Base-by-base conservation (phyloP, 2,329 filamentous ascomycete species). In the Botrytis cinerea region DNA sequence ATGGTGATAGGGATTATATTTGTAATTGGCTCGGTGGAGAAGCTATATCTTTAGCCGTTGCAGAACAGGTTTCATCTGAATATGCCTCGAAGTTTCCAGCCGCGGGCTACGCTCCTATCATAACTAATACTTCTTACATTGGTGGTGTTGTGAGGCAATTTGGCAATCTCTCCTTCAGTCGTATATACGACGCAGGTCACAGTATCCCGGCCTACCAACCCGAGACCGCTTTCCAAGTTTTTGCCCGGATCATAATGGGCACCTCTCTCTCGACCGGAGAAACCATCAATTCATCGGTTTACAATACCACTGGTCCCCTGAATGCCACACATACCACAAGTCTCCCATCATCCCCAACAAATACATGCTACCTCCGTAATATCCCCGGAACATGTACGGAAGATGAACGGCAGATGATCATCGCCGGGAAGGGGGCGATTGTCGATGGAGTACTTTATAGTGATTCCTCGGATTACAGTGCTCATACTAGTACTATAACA, bases 1-100 rank as follows among this genome's bases (percentile, higher is more conserved):
- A 95, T 80, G 88, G 88, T 40, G 88, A 90, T 78, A 82, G 87
- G 74, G 89, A 91, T 80, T 90, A 88, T 78, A 86, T 89, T 74
- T 91, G 88, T 81, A 90, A 90, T 80, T 91, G 91, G 88, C 84
- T 91, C 76, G 93, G 93, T n/a, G 93, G 92, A 51, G 87, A 96
- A 81, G 90, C 91, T 2, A 85, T 93, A 60, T 92, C 91, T 4
- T 84, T 93, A 5, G 86, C 86, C 9, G 83, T 94, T 0, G 85
- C 89, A 59, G 83, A 85, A 18, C 82, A 85, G 64, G 82, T 86
- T 40, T 83, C 83, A 8, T 77, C 81, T 25, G 78, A 82, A 28
- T 89, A 91, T 75, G 82, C 84, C 0, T 81, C 82, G 1, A 82
- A 83, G 43, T 96, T 95, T 80, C 83, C 86, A 2, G 81, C 83